These are phyloP conservation scores for Tarenaya hassleriana DNA, from an alignment of 345 rosid genomes.

Conservation along the genomic window DNA sequence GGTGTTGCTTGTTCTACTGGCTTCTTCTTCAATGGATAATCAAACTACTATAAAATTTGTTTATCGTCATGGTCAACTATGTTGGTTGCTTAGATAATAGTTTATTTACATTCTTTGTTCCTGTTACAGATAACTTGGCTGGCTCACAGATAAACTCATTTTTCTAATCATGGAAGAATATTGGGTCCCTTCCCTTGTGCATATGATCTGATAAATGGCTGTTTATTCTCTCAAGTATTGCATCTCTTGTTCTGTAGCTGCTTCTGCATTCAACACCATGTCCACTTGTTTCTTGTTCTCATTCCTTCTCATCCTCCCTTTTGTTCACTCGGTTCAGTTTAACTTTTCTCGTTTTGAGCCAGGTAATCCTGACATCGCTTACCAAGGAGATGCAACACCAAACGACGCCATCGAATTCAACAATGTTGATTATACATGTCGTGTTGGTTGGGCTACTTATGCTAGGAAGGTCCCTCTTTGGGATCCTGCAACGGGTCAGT, in stretches of 20 bases:
- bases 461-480: conserved; percentile 19
- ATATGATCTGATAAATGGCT: not conserved
- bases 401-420: conserved; percentile 24
- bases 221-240: not conserved
- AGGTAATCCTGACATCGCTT: conserved; percentile 11
- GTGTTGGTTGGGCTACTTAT: conserved; percentile 28
- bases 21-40: too few species aligned
- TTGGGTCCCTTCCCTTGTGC: too few species aligned
- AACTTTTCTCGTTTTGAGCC: conserved; percentile 15
- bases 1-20: too few species aligned
- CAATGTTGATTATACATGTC: conserved; percentile 15
- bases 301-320: conserved; percentile 19
- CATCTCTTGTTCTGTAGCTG: not conserved
- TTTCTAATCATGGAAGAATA: too few species aligned
- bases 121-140: too few species aligned
- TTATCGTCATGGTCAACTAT: not conserved
- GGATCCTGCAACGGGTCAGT: not conserved
- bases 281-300: conserved; percentile 4
- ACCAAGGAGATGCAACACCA: conserved; percentile 26
- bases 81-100: conserved; percentile 4
- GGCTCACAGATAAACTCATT: too few species aligned
- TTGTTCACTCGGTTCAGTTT: conserved; percentile 13
- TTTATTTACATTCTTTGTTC: not conserved
- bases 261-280: conserved; percentile 1
- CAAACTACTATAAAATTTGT: not conserved